Conservation (phyloP, 2,329 filamentous ascomycete species). For the Aspergillus ruber region DNA sequence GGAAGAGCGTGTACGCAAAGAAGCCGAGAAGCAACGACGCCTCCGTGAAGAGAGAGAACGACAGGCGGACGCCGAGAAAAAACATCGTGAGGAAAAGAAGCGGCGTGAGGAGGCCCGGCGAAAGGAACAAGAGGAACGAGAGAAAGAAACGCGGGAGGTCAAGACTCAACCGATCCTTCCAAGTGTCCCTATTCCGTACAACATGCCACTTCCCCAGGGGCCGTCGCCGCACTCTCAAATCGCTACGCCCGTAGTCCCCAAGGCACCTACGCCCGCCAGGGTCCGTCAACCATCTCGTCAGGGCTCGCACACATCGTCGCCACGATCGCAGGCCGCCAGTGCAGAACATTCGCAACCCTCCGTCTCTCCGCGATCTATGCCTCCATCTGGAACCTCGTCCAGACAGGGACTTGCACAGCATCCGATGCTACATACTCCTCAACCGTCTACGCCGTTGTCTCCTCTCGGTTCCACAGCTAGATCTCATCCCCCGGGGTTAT, state of each 20-base stretch:
- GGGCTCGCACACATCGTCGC: slow-evolving; percentile 61
- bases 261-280: slow-evolving; percentile 72
- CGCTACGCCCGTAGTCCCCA: slow-evolving; percentile 74
- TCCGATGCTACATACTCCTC: slow-evolving; percentile 50
- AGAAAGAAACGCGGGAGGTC: slow-evolving; percentile 49
- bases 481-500: slow-evolving; percentile 47
- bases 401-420: slow-evolving; percentile 53
- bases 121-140: slow-evolving; percentile 61
- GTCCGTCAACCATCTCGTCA: slow-evolving; percentile 74
- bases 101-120: slow-evolving; percentile 65
- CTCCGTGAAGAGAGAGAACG: slow-evolving; percentile 78
- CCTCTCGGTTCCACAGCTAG: slow-evolving; percentile 58
- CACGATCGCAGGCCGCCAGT: slow-evolving; percentile 45
- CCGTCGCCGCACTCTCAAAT: slow-evolving; percentile 71
- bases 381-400: slow-evolving; percentile 56
- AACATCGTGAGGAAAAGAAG: slow-evolving; percentile 77
- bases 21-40: slow-evolving; percentile 73
- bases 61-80: slow-evolving; percentile 79
- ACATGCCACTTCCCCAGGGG: slow-evolving; percentile 48
- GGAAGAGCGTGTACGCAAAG: slow-evolving; percentile 76
- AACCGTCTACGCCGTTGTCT: slow-evolving; percentile 57
- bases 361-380: slow-evolving; percentile 54
- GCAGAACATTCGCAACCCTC: slow-evolving; percentile 58
- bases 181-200: slow-evolving; percentile 49
- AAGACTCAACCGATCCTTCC: slow-evolving; percentile 53